A percentile compares a stretch with the other conserved stretches of the same genome.
These are phyloP conservation scores for Acanthamoeba castellanii DNA, from an alignment of 208 protist genomes.

Conservation along the genomic window DNA sequence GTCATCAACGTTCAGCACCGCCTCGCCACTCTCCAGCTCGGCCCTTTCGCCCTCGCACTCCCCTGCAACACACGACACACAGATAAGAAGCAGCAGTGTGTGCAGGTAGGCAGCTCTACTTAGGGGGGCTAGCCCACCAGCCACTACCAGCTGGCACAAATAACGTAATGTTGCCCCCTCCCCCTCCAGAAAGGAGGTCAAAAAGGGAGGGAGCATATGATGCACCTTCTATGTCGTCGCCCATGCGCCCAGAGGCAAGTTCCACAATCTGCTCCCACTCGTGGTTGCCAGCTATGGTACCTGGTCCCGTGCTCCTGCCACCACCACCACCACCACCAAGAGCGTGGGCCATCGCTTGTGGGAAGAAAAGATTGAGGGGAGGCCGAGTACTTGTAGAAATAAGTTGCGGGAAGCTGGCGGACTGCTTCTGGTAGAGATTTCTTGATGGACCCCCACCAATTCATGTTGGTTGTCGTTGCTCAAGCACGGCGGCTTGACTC, in stretches of 20 bases:
- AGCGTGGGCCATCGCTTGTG: background rate
- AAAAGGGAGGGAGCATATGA: too few relatives aligned
- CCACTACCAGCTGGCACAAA: too few relatives aligned
- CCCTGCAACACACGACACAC: background rate
- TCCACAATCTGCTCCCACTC: constrained; percentile 61
- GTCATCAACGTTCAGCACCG: background rate
- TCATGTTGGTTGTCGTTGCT: background rate
- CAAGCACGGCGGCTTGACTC: background rate
- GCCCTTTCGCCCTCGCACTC: background rate
- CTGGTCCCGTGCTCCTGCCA: background rate
- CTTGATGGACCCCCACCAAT: constrained; percentile 65
- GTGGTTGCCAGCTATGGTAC: background rate
- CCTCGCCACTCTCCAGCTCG: background rate
- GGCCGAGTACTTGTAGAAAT: background rate
- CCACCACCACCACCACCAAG: background rate
- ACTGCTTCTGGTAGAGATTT: constrained; percentile 49
- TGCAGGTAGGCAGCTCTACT: background rate
- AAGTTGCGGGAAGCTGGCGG: constrained; percentile 19
- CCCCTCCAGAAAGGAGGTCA: background rate
- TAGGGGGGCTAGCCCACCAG: too few relatives aligned
- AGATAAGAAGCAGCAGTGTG: background rate
- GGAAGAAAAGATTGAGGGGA: too few relatives aligned
- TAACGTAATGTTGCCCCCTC: too few relatives aligned
- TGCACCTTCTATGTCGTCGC: background rate
- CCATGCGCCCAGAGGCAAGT: background rate